Conservation (phyloP, 129 eudicot species). For the Lonicera japonica region DNA sequence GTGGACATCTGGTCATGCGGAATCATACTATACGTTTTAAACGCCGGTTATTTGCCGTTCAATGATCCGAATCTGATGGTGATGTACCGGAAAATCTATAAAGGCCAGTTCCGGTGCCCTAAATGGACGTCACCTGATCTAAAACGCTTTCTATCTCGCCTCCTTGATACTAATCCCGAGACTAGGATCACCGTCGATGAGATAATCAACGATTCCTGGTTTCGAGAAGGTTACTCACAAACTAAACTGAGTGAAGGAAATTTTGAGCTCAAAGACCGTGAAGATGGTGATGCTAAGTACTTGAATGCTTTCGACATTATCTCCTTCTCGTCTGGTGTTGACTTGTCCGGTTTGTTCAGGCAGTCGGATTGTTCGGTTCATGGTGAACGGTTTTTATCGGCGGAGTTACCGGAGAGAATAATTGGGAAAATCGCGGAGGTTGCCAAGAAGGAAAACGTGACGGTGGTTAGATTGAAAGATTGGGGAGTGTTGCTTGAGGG, state of each 20-base stretch:
- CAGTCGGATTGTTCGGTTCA: constrained; percentile 5
- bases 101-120: constrained; percentile 61
- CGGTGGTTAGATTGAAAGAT: constrained; percentile 28
- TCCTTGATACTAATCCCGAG: constrained; percentile 50
- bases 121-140: constrained; percentile 64
- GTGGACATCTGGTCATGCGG: constrained; percentile 76
- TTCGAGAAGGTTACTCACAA: constrained; percentile 32
- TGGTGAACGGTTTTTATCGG: constrained; percentile 43
- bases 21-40: constrained; percentile 41
- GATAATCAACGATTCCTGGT: constrained; percentile 54
- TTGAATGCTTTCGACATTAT: constrained; percentile 67
- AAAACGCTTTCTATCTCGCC: constrained; percentile 35
- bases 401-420: constrained; percentile 41
- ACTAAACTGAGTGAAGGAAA: constrained; percentile 4
- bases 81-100: constrained; percentile 54
- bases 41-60: constrained; percentile 62
- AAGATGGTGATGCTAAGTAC: constrained; percentile 1
- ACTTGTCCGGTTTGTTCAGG: constrained; percentile 49
- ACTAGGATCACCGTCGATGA: constrained; percentile 48
- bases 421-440: constrained; percentile 29
- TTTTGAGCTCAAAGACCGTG: constrained; percentile 20
- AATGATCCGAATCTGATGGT: constrained; percentile 58
- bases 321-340: constrained; percentile 50
- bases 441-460: constrained; percentile 35
- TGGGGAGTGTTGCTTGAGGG: constrained; percentile 48